A percentile compares a stretch with the other conserved stretches of the same genome.
Conservation (phyloP, 2,329 filamentous ascomycete species). For the Epichloe aotearoae region DNA sequence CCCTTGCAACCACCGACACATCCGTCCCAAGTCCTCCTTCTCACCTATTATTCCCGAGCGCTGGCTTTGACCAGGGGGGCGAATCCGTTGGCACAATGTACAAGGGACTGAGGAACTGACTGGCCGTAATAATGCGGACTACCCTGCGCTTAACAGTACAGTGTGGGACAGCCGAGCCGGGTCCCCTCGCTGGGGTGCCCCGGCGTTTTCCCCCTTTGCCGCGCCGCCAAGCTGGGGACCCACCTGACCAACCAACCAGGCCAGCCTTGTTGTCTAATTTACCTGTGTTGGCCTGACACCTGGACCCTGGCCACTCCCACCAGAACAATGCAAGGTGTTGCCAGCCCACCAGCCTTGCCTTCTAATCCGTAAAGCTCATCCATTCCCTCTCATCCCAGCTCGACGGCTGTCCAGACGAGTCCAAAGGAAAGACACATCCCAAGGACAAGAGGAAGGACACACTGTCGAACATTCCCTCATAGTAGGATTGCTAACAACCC, state of each 20-base stretch:
- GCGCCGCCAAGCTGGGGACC: background rate
- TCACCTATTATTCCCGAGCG: too few relatives aligned
- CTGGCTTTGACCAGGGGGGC: too few relatives aligned
- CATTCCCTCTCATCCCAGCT: background rate
- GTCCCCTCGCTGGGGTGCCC: too few relatives aligned
- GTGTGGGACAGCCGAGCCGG: too few relatives aligned
- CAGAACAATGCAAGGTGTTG: background rate
- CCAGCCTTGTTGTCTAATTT: background rate
- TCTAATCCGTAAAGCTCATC: background rate
- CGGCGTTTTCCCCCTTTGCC: background rate
- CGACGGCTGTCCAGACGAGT: background rate
- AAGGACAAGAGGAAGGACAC: background rate
- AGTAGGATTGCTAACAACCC: background rate
- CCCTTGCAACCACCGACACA: too few relatives aligned
- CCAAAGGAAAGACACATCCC: too few relatives aligned
- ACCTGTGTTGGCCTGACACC: background rate
- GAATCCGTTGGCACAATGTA: too few relatives aligned
- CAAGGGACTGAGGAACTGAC: too few relatives aligned
- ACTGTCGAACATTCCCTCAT: background rate
- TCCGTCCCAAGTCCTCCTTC: too few relatives aligned
- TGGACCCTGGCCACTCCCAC: background rate
- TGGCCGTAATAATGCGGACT: too few relatives aligned
- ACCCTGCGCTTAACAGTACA: too few relatives aligned
- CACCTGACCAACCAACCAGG: background rate
- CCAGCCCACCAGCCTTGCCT: background rate